Percentiles rank a stretch among this genome's conserved stretches.
phyloP scores from a whole-genome alignment of 202 grass and related monocot species.

The Brachypodium distachyon region DNA sequence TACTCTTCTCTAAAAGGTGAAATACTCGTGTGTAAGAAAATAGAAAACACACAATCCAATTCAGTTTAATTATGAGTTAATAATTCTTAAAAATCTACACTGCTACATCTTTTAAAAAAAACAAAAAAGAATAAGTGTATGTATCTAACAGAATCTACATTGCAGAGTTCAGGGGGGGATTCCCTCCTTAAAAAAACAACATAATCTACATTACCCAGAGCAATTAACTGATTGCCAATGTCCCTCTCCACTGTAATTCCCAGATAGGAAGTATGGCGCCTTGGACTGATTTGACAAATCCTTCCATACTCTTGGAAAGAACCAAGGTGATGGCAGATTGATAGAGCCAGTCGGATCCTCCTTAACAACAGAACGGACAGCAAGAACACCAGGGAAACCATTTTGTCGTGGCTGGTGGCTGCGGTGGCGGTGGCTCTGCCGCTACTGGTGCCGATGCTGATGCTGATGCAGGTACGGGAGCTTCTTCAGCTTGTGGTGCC shows the following conservation, averaged over 20 bases:
- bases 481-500: conserved; percentile 5
- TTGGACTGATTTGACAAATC: neutral
- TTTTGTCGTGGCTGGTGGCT: conserved; percentile 4
- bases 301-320: neutral
- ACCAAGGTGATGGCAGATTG: neutral
- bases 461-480: neutral
- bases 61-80: too few relatives aligned
- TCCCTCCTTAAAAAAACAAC: too few relatives aligned
- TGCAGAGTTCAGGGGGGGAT: too few relatives aligned
- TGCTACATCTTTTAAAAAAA: too few relatives aligned
- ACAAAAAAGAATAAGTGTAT: too few relatives aligned
- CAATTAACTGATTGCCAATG: neutral
- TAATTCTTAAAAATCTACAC: too few relatives aligned
- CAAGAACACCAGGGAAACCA: conserved; percentile 47
- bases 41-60: too few relatives aligned
- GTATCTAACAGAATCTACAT: too few relatives aligned
- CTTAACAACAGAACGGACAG: conserved; percentile 42
- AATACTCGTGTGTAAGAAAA: too few relatives aligned
- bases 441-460: neutral
- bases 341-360: neutral
- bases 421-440: neutral
- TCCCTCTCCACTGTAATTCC: neutral
- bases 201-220: neutral
- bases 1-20: too few relatives aligned
- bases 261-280: neutral